These are phyloP conservation scores for Hamamelis virginiana DNA, from an alignment of 164 flowering plant genomes.

Conservation along the genomic window DNA sequence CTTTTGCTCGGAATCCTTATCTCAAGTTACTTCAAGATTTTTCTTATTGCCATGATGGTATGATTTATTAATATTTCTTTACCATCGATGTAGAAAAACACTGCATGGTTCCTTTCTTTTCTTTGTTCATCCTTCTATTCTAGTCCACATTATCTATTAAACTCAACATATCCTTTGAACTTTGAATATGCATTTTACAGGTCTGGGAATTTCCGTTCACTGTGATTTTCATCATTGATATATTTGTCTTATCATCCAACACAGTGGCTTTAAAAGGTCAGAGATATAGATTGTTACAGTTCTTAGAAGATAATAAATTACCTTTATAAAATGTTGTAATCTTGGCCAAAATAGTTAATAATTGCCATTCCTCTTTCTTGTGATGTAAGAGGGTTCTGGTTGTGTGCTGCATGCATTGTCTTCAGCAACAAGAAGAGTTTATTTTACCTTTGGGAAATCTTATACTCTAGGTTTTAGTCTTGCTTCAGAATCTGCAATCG, in stretches of 20 bases:
- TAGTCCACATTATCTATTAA: background rate
- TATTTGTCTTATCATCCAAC: conserved; percentile 76
- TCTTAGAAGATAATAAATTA: background rate
- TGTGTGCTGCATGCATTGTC: too few relatives aligned
- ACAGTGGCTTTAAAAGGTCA: conserved; percentile 73
- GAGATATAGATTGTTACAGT: conserved; percentile 3
- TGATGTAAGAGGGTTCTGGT: background rate
- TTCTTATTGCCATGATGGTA: conserved; percentile 76
- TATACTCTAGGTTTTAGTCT: too few relatives aligned
- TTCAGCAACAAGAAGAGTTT: too few relatives aligned
- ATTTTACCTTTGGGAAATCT: too few relatives aligned
- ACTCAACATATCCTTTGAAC: background rate
- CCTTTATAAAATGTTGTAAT: background rate
- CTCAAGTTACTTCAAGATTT: conserved; percentile 82
- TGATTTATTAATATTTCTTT: conserved; percentile 1
- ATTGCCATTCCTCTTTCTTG: background rate
- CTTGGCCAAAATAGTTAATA: background rate
- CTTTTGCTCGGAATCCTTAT: conserved; percentile 54
- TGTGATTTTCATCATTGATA: conserved; percentile 60
- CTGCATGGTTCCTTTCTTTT: conserved; percentile 1
- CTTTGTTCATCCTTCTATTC: background rate
- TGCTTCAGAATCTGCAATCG: too few relatives aligned
- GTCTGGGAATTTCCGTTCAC: conserved; percentile 87
- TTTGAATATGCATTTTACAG: conserved; percentile 30
- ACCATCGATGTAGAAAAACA: background rate